Evolutionary conservation across 139 green algal genomes (phyloP).

Genomic region (Marvania coccoides): DNA sequence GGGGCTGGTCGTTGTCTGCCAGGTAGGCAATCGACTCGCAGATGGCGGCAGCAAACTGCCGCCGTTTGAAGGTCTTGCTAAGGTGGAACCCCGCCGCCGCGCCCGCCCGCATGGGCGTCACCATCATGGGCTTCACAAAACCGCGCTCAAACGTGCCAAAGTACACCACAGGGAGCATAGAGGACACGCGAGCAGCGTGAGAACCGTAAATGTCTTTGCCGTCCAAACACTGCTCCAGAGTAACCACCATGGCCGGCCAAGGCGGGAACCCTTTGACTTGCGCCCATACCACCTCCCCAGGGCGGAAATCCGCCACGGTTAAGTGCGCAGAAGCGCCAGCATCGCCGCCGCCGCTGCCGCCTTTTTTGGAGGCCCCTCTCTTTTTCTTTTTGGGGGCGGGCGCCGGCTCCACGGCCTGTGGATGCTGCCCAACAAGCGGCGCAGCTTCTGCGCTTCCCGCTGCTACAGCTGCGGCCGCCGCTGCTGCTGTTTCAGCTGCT

Average conservation of each 20-base stretch:
- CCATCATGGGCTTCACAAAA: neutral
- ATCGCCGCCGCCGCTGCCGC: neutral
- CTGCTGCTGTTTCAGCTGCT: neutral
- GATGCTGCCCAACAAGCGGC: neutral
- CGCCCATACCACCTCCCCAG: slow-evolving; percentile 54
- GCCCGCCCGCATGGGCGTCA: slow-evolving; percentile 17
- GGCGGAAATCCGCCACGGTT: too few species aligned
- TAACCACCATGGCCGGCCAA: slow-evolving; percentile 59
- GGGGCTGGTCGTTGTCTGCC: neutral
- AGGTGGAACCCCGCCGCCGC: slow-evolving; percentile 4
- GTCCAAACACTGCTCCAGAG: slow-evolving; percentile 44
- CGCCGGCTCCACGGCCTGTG: too few species aligned
- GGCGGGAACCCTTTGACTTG: slow-evolving; percentile 21
- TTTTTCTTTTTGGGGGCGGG: too few species aligned
- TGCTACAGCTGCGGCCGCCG: neutral
- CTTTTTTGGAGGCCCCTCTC: too few species aligned
- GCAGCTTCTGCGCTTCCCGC: neutral
- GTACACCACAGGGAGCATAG: slow-evolving; percentile 6
- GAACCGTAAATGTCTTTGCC: too few species aligned
- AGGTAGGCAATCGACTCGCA: neutral
- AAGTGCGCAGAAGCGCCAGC: too few species aligned
- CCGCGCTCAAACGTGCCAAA: slow-evolving; percentile 30
- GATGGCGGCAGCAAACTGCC: neutral
- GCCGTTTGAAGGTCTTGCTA: neutral
- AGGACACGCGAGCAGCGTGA: neutral